These are phyloP conservation scores for Raffaelea arxii DNA, from an alignment of 2,329 filamentous ascomycete genomes.

Conservation along the genomic window DNA sequence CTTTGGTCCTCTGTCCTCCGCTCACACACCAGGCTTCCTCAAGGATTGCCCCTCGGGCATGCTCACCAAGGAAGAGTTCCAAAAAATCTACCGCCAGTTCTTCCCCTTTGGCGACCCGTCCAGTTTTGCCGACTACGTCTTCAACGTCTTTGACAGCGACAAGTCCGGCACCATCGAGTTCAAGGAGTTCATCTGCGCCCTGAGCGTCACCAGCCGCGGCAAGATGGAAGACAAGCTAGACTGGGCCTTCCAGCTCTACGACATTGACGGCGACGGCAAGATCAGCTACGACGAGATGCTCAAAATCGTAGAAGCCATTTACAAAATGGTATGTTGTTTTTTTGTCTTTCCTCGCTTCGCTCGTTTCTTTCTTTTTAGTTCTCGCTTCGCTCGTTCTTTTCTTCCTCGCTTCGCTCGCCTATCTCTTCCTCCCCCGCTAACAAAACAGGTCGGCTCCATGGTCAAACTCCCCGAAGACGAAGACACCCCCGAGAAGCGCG, in stretches of 20 bases:
- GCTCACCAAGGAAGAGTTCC: constrained; percentile 96
- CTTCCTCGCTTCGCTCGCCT: not conserved
- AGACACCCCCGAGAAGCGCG: constrained; percentile 96
- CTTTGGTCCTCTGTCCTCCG: not conserved
- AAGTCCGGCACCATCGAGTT: constrained; percentile 98
- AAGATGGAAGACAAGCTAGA: constrained; percentile 99
- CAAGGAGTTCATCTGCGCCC: constrained; percentile 97
- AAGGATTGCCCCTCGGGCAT: constrained; percentile 97
- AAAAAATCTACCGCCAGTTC: constrained; percentile 99
- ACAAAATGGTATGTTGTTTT: constrained; percentile 74
- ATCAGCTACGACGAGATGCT: constrained; percentile 99
- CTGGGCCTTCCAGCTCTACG: constrained; percentile 98
- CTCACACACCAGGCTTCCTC: constrained; percentile 63
- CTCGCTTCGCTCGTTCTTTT: not conserved
- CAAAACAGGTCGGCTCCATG: constrained; percentile 82
- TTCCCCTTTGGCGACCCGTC: constrained; percentile 97
- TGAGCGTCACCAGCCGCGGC: constrained; percentile 92
- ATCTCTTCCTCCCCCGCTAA: constrained; percentile 1
- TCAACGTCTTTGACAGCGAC: constrained; percentile 97
- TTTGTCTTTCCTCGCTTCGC: not conserved
- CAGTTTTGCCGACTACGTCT: constrained; percentile 96
- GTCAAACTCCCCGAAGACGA: constrained; percentile 98
- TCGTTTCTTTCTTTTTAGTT: not conserved
- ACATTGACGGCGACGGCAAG: constrained; percentile 97
- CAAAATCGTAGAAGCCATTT: constrained; percentile 96